Percentiles rank a stretch among this genome's conserved stretches.
These are phyloP conservation scores for Malassezia globosa DNA, from an alignment of 1,284 basidiomycete genomes.

Conservation along the genomic window DNA sequence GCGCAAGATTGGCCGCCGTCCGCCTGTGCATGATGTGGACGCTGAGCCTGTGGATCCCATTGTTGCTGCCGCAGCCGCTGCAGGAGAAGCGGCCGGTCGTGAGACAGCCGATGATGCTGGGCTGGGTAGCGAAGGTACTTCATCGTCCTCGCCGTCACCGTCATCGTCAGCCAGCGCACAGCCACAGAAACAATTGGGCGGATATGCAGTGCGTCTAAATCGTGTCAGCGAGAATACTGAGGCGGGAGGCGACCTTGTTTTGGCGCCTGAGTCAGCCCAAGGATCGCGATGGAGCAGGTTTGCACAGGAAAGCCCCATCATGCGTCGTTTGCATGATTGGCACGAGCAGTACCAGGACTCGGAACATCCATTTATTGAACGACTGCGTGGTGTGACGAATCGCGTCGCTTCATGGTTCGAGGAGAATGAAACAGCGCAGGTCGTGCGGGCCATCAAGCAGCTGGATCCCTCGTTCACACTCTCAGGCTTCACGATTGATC, in stretches of 20 bases:
- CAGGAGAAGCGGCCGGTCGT: slow-evolving; percentile 22
- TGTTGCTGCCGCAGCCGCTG: slow-evolving; percentile 25
- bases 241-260: slow-evolving; percentile 31
- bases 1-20: slow-evolving; percentile 36
- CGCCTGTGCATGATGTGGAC: slow-evolving; percentile 38
- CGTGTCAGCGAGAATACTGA: slow-evolving; percentile 22
- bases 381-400: slow-evolving; percentile 69
- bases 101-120: slow-evolving; percentile 14
- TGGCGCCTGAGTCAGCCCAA: slow-evolving; percentile 34
- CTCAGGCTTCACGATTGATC: slow-evolving; percentile 75
- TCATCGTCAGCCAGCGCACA: slow-evolving; percentile 1
- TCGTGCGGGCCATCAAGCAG: slow-evolving; percentile 70
- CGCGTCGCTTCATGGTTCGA: slow-evolving; percentile 83
- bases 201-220: slow-evolving; percentile 31
- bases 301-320: slow-evolving; percentile 31
- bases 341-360: slow-evolving; percentile 65
- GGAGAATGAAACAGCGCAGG: slow-evolving; percentile 93
- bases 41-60: slow-evolving; percentile 20
- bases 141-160: no score
- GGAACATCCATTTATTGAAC: slow-evolving; percentile 75
- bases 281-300: slow-evolving; percentile 33
- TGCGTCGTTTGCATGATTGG: slow-evolving; percentile 25
- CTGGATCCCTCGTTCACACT: slow-evolving; percentile 78
- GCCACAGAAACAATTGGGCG: slow-evolving; percentile 18
- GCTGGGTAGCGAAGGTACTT: neutral